A percentile compares a stretch with the other conserved stretches of the same genome.
These are phyloP conservation scores for Tolypocladium tropicale DNA, from an alignment of 2,329 filamentous ascomycete species.

Conservation along the genomic window DNA sequence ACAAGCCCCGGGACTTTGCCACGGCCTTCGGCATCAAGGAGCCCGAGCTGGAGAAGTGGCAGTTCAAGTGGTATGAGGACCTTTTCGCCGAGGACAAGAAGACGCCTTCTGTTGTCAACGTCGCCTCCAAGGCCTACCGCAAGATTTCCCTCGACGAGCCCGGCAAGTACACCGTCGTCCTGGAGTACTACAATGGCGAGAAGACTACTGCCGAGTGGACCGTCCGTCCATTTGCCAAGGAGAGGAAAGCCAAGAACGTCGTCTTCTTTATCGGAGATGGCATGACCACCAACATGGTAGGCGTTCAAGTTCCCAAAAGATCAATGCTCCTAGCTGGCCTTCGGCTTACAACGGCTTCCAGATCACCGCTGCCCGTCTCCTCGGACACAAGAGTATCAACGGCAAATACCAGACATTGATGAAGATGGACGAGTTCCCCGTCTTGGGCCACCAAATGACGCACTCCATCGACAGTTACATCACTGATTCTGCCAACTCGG, in stretches of 20 bases:
- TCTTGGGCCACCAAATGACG: slow-evolving; percentile 83
- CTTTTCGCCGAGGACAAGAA: slow-evolving; percentile 65
- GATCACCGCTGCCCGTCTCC: slow-evolving; percentile 68
- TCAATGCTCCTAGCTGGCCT: not conserved
- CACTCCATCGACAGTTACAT: slow-evolving; percentile 80
- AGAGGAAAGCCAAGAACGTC: slow-evolving; percentile 74
- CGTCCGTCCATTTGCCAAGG: slow-evolving; percentile 58
- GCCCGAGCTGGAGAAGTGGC: slow-evolving; percentile 68
- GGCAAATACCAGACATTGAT: slow-evolving; percentile 70
- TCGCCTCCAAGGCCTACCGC: slow-evolving; percentile 70
- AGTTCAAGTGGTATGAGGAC: slow-evolving; percentile 78
- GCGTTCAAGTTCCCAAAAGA: not conserved
- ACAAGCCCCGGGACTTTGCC: slow-evolving; percentile 41
- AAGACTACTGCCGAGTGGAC: slow-evolving; percentile 67
- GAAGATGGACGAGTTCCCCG: slow-evolving; percentile 72
- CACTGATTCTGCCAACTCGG: slow-evolving; percentile 78
- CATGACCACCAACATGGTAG: slow-evolving; percentile 62
- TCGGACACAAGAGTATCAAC: slow-evolving; percentile 75
- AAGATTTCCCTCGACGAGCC: slow-evolving; percentile 67
- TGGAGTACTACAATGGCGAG: slow-evolving; percentile 64
- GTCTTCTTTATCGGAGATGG: slow-evolving; percentile 74
- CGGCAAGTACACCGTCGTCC: slow-evolving; percentile 65
- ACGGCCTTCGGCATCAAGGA: slow-evolving; percentile 62
- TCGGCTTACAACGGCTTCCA: slow-evolving; percentile 9
- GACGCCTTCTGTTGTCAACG: slow-evolving; percentile 64